Conservation (phyloP, 352 stramenopile species). For the Phytopythium vexans region DNA sequence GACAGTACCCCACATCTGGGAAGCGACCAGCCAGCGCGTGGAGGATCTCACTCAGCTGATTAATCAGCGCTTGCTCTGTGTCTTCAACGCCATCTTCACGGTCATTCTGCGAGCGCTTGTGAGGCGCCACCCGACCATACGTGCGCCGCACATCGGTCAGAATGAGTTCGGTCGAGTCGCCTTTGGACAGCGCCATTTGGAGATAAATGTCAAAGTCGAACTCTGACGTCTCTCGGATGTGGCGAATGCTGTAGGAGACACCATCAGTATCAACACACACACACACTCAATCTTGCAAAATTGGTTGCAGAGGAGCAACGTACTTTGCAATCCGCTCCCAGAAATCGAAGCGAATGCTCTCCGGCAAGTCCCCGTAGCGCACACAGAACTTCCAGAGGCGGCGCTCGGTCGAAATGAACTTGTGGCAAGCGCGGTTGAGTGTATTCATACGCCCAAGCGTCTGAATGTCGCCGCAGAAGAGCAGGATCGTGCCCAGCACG, state of each 20-base stretch:
- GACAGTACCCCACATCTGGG: slow-evolving; percentile 82
- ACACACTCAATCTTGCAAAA: neutral
- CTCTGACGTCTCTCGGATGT: slow-evolving; percentile 49
- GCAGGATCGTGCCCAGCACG: slow-evolving; percentile 70
- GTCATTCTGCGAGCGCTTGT: slow-evolving; percentile 61
- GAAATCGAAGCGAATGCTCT: slow-evolving; percentile 58
- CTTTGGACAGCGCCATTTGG: slow-evolving; percentile 81
- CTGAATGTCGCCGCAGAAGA: slow-evolving; percentile 60
- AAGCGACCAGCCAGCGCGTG: slow-evolving; percentile 76
- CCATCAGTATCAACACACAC: neutral
- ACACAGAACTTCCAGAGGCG: slow-evolving; percentile 82
- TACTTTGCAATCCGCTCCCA: slow-evolving; percentile 63
- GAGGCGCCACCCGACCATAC: slow-evolving; percentile 76
- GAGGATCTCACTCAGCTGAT: slow-evolving; percentile 77
- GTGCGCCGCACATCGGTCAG: slow-evolving; percentile 81
- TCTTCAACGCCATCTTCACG: slow-evolving; percentile 44
- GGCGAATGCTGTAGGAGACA: slow-evolving; percentile 18
- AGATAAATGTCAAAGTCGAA: slow-evolving; percentile 84
- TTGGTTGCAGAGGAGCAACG: slow-evolving; percentile 1
- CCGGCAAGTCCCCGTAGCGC: slow-evolving; percentile 63
- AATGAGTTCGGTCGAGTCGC: slow-evolving; percentile 81
- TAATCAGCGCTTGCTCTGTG: slow-evolving; percentile 67
- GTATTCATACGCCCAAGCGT: slow-evolving; percentile 38
- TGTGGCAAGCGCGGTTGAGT: slow-evolving; percentile 53
- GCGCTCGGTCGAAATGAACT: slow-evolving; percentile 63